Conservation (phyloP, 164 flowering plant genomes). For the Aristolochia contorta region DNA sequence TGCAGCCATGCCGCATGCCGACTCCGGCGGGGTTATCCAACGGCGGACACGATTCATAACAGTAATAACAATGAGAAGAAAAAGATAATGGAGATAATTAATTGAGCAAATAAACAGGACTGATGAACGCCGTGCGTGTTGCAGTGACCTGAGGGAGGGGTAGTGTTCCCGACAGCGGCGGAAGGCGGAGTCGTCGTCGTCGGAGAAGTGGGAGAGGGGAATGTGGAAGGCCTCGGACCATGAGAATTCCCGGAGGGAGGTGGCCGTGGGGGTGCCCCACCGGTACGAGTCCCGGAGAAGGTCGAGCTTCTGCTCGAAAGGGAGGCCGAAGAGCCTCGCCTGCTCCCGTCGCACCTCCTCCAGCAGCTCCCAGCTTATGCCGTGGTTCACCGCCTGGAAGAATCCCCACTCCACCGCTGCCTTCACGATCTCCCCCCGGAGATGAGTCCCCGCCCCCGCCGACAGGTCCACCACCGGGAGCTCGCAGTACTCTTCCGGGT, state of each 20-base stretch:
- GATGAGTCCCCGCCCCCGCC: constrained; percentile 29
- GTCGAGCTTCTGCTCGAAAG: constrained; percentile 48
- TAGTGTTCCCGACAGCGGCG: no score
- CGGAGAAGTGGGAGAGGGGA: constrained; percentile 46
- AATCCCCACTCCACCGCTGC: constrained; percentile 83
- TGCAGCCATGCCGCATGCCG: no score
- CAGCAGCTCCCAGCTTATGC: constrained; percentile 41
- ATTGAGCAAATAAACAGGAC: no score
- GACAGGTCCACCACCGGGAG: constrained; percentile 59
- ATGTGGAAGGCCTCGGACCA: constrained; percentile 85
- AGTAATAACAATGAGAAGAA: no score
- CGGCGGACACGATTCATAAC: no score
- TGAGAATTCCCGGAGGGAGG: constrained; percentile 39
- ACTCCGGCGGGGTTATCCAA: no score
- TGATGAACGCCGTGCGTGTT: no score
- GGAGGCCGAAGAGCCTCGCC: constrained; percentile 39
- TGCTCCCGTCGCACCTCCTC: constrained; percentile 58
- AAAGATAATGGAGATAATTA: no score
- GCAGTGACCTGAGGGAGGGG: no score
- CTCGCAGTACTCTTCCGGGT: constrained; percentile 29
- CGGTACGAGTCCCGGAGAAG: constrained; percentile 51
- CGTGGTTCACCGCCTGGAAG: constrained; percentile 82
- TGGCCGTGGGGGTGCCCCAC: constrained; percentile 70
- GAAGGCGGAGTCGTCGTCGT: constrained; percentile 21
- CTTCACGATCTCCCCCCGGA: constrained; percentile 22